Base-by-base conservation (phyloP, 768 basidiomycete genomes). In the Boletus eberwhitei region DNA sequence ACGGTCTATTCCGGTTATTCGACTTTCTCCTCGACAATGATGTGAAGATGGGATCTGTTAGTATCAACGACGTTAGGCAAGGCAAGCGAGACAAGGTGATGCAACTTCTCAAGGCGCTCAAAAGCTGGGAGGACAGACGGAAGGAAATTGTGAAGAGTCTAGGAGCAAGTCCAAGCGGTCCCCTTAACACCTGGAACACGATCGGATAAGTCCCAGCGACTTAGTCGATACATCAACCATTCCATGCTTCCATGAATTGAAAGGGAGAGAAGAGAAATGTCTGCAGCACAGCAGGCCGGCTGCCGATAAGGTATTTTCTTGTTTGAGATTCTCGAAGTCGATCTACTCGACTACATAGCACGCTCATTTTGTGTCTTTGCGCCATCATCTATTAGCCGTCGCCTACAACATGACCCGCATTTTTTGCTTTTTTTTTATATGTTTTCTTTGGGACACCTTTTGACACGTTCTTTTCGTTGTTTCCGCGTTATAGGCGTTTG, bases 11-110 rank as follows among this genome's bases (percentile, higher is more conserved):
- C 75, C 79, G 82, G 53, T 74, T 96, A 52, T 96, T 97, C 72
- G 95, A 98, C 72, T 94, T 92, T 72, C 72, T 97, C 52, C 79
- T 98, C 44, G 93, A 95, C 63, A 91, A 93, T 56, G 93, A 93
- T 46, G 85, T 95, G 53, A 88, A 88, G 73, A 90, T 96, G 77
- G 94, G 90, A 9, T 83, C 85, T 57, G 87, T 98, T 32, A 93
- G 90, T 62, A 95, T 97, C 73, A 96, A 96, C 66, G 96, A 98
- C 71, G 79, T 98, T 34, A 79, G 91, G 48, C 82, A 84, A 57
- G 91, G 90, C 31, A 90, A 88, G 67, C 77, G 84, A 45, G 86
- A 88, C 42, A 94, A 91, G 75, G 82, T 96, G 56, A 61, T 87
- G 5, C 87, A 93, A 68, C 74, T 98, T 34, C 68, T 98, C 63